Evolutionary conservation across 345 rosid species (phyloP).

Genomic region (Kernera saxatilis): DNA sequence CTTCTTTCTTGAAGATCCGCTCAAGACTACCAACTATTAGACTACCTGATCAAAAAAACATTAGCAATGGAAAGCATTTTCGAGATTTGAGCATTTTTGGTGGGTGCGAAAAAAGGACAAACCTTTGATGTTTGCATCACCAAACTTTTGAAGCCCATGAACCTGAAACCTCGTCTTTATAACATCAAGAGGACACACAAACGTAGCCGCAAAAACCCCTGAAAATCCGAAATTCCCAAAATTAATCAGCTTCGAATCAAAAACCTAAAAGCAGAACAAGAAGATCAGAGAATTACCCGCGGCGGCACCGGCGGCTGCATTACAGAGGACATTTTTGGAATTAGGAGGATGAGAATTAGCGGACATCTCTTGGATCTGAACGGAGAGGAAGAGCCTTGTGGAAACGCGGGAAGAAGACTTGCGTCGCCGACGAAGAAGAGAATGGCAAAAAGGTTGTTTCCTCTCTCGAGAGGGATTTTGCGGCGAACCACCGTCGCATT

Average conservation of each 20-base stretch:
- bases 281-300: slow-evolving; percentile 44
- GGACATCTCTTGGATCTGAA: slow-evolving; percentile 40
- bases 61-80: background rate
- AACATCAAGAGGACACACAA: slow-evolving; percentile 89
- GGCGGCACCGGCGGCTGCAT: slow-evolving; percentile 89
- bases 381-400: slow-evolving; percentile 5
- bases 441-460: slow-evolving; percentile 29
- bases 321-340: slow-evolving; percentile 60
- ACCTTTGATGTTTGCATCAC: slow-evolving; percentile 46
- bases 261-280: background rate
- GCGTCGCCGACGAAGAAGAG: slow-evolving; percentile 11
- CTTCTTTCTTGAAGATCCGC: slow-evolving; percentile 64
- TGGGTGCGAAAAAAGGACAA: background rate
- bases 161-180: slow-evolving; percentile 93
- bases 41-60: slow-evolving; percentile 49
- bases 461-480: slow-evolving; percentile 64
- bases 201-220: slow-evolving; percentile 86
- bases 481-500: slow-evolving; percentile 76
- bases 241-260: background rate
- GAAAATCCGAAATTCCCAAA: background rate
- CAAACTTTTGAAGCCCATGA: slow-evolving; percentile 60
- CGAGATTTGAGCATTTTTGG: background rate
- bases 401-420: background rate
- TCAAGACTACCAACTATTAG: slow-evolving; percentile 72
- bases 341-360: slow-evolving; percentile 49